Percentiles rank a stretch among this genome's conserved stretches.
Evolutionary conservation across 2,329 filamentous ascomycete genomes (phyloP).

Genomic region (Truncatella angustata): DNA sequence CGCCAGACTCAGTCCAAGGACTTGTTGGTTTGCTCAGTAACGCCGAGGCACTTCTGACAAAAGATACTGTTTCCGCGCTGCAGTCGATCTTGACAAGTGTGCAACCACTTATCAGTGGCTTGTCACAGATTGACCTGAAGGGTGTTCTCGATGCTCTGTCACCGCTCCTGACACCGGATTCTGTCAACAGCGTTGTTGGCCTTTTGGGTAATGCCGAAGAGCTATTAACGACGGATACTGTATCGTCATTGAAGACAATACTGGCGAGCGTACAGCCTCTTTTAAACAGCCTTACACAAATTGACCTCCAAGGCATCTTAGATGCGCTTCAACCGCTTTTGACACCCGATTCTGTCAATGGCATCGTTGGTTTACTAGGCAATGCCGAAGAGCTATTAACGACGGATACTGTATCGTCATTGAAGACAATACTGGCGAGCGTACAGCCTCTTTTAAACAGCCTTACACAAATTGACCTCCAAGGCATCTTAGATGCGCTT

Average conservation of each 20-base stretch:
- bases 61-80: conserved; percentile 20
- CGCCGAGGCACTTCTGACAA: conserved; percentile 25
- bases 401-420: conserved; percentile 20
- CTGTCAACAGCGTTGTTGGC: conserved; percentile 26
- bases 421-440: conserved; percentile 21
- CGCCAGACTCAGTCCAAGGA: conserved; percentile 25
- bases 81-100: conserved; percentile 19
- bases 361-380: conserved; percentile 30
- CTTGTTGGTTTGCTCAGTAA: conserved; percentile 26
- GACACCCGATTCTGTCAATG: conserved; percentile 24
- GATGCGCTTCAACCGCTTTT: conserved; percentile 33
- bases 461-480: conserved; percentile 27
- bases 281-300: conserved; percentile 20
- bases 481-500: conserved; percentile 21
- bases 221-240: conserved; percentile 30
- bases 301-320: conserved; percentile 31
- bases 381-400: conserved; percentile 23
- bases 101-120: conserved; percentile 10
- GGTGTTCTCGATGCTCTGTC: conserved; percentile 23
- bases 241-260: conserved; percentile 16
- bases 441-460: conserved; percentile 27
- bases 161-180: conserved; percentile 19
- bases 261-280: conserved; percentile 16
- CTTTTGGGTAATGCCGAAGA: conserved; percentile 35
- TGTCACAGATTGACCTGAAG: conserved; percentile 22